A percentile compares a stretch with the other conserved stretches of the same genome.
These are phyloP conservation scores for Coemansia pectinata DNA, from an alignment of 192 early-diverging fungal species.

Conservation along the genomic window DNA sequence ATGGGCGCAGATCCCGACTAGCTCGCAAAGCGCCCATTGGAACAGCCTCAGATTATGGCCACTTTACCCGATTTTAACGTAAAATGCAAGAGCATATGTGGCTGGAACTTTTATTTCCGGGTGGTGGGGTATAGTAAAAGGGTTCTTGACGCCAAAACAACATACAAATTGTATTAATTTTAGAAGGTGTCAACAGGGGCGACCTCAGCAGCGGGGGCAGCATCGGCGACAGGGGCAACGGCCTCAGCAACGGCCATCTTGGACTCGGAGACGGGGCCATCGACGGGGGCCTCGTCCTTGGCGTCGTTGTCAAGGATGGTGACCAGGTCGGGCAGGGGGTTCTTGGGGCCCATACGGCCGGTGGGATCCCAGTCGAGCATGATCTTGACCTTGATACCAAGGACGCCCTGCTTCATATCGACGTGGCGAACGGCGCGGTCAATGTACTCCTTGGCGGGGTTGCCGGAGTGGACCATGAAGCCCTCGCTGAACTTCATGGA, in stretches of 20 bases:
- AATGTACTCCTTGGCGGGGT: conserved; percentile 95
- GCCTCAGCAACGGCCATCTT: conserved; percentile 39
- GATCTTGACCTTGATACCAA: conserved; percentile 99
- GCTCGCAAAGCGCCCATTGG: neutral
- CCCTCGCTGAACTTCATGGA: conserved; percentile 99
- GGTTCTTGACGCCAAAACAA: conserved; percentile 8
- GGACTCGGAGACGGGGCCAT: conserved; percentile 67
- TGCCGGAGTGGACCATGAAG: conserved; percentile 99
- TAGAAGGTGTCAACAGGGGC: conserved; percentile 47
- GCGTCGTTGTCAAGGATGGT: conserved; percentile 83
- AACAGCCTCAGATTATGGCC: conserved; percentile 2
- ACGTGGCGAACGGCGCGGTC: conserved; percentile 97
- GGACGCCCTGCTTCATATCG: conserved; percentile 96
- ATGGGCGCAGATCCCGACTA: neutral
- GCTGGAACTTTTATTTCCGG: conserved; percentile 7
- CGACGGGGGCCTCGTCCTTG: conserved; percentile 78
- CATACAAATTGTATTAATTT: conserved; percentile 25
- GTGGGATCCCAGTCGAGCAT: conserved; percentile 94
- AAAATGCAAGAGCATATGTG: too few species aligned
- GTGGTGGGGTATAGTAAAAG: conserved; percentile 11
- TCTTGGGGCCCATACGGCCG: conserved; percentile 93
- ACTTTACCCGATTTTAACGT: neutral
- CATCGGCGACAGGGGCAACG: conserved; percentile 25
- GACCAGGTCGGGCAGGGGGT: conserved; percentile 92
- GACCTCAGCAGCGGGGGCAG: conserved; percentile 31